Percentiles rank a stretch among this genome's conserved stretches.
Conservation (phyloP, 2,329 filamentous ascomycete genomes). For the Colletotrichum paranaense region DNA sequence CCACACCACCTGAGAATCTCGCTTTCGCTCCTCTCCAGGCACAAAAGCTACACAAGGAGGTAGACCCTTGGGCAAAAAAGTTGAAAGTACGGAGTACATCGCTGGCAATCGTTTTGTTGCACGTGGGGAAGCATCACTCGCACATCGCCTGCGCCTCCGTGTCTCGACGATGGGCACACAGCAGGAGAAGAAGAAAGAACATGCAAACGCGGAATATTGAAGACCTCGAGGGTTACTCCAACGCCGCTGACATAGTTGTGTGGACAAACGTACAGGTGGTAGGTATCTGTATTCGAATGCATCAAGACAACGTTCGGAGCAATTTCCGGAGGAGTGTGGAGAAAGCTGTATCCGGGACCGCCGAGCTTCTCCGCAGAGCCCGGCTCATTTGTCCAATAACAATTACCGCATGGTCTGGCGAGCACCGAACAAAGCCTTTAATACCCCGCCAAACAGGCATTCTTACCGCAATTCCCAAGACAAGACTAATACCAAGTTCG, state of each 20-base stretch:
- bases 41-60: background rate
- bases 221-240: background rate
- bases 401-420: background rate
- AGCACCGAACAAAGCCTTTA: background rate
- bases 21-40: background rate
- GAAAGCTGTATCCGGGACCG: conserved; percentile 12
- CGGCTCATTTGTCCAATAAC: conserved; percentile 12
- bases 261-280: background rate
- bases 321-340: conserved; percentile 10
- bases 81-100: background rate
- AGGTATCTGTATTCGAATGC: background rate
- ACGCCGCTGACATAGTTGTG: background rate
- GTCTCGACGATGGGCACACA: background rate
- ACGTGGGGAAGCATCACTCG: background rate
- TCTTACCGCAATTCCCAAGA: conserved; percentile 1
- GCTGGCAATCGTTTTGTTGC: background rate
- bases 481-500: background rate
- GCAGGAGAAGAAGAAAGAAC: background rate
- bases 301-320: background rate
- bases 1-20: background rate
- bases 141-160: background rate
- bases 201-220: background rate
- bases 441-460: conserved; percentile 19
- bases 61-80: background rate
- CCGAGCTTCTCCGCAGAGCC: conserved; percentile 16